Evolutionary conservation across 2,329 filamentous ascomycete species (phyloP).

Genomic region (Fusarium sp.): DNA sequence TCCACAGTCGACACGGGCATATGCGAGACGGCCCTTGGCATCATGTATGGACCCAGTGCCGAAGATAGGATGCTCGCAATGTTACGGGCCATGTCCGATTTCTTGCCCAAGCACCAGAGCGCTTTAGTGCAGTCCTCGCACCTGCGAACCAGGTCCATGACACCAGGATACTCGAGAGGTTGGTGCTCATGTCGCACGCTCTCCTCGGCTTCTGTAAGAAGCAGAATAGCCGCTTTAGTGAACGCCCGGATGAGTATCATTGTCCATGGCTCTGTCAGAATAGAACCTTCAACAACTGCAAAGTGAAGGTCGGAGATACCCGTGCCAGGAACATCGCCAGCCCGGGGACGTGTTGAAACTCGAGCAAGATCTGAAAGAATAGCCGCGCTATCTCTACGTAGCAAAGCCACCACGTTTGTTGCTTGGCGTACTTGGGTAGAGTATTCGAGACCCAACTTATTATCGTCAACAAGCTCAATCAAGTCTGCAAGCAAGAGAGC

Average conservation of each 20-base stretch:
- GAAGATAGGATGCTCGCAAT: slow-evolving; percentile 46
- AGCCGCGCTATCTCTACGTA: slow-evolving; percentile 59
- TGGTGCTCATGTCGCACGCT: slow-evolving; percentile 44
- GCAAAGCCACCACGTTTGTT: slow-evolving; percentile 53
- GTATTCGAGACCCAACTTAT: slow-evolving; percentile 45
- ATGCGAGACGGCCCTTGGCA: slow-evolving; percentile 34
- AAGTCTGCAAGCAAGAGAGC: slow-evolving; percentile 67
- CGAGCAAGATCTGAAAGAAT: slow-evolving; percentile 63
- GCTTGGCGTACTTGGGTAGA: slow-evolving; percentile 46
- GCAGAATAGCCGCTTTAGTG: slow-evolving; percentile 58
- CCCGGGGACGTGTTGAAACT: slow-evolving; percentile 56
- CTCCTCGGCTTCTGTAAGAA: slow-evolving; percentile 54
- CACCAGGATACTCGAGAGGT: slow-evolving; percentile 40
- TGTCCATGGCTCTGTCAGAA: slow-evolving; percentile 73
- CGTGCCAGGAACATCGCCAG: slow-evolving; percentile 43
- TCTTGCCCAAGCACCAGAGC: slow-evolving; percentile 66
- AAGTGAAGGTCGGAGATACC: slow-evolving; percentile 61
- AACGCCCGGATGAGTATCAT: slow-evolving; percentile 67
- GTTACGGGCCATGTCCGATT: slow-evolving; percentile 62
- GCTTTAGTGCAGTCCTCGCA: slow-evolving; percentile 65
- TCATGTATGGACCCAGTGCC: slow-evolving; percentile 45
- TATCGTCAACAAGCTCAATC: slow-evolving; percentile 63
- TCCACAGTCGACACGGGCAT: slow-evolving; percentile 32
- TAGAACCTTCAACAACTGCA: slow-evolving; percentile 65
- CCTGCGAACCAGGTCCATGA: slow-evolving; percentile 50